Evolutionary conservation across 2,329 filamentous ascomycete species (phyloP).

Genomic region (Sarocladiaceae sp.): DNA sequence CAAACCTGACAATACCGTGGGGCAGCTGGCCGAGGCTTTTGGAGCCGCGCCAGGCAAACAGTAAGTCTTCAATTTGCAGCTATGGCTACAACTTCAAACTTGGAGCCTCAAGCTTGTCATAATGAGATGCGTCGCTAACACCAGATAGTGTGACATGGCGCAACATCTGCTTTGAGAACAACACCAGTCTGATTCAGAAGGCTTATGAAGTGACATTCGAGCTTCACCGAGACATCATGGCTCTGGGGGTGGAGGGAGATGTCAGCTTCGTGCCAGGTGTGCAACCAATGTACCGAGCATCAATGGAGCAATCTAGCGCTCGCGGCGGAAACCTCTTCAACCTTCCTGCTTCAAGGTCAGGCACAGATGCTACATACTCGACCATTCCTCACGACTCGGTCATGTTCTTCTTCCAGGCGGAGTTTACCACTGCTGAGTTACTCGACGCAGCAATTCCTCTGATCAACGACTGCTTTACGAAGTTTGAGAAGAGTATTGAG

Average conservation of each 20-base stretch:
- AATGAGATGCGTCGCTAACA: not conserved
- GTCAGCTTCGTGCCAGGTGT: not conserved
- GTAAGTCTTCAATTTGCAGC: slow-evolving; percentile 2
- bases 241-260: not conserved
- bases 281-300: not conserved
- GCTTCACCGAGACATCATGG: not conserved
- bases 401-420: not conserved
- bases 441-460: not conserved
- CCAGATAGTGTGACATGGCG: not conserved
- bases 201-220: not conserved
- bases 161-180: not conserved
- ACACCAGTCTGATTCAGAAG: not conserved
- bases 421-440: not conserved
- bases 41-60: slow-evolving; percentile 4
- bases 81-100: no score
- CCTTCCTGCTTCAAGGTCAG: not conserved
- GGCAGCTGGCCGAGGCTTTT: not conserved
- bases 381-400: not conserved
- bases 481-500: not conserved
- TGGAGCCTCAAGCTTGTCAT: no score
- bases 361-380: not conserved
- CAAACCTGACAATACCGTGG: not conserved
- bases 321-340: not conserved
- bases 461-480: not conserved
- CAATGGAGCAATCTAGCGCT: not conserved